Conservation (phyloP, 2,329 filamentous ascomycete species). For the Pseudogymnoascus sp. region DNA sequence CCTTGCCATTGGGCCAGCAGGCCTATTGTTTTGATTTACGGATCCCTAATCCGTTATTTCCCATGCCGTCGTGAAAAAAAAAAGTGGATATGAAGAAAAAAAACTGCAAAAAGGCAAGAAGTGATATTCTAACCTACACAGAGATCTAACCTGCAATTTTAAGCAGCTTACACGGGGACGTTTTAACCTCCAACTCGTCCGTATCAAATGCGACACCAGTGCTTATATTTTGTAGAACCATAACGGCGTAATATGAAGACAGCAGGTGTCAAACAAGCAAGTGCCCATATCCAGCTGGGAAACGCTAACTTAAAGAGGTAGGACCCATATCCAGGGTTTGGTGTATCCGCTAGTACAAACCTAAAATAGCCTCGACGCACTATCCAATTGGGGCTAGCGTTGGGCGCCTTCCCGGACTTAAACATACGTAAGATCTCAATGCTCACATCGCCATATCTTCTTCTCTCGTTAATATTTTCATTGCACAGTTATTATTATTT, state of each 20-base stretch:
- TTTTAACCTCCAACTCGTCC: not conserved
- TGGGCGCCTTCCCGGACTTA: not conserved
- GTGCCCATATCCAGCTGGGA: not conserved
- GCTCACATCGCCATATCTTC: not conserved
- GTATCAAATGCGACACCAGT: not conserved
- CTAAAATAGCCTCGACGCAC: not conserved
- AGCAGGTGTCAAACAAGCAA: not conserved
- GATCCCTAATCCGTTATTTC: too few species aligned
- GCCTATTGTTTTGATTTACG: conserved; percentile 11
- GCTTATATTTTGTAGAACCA: not conserved
- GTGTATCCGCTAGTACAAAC: not conserved
- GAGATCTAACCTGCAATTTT: too few species aligned
- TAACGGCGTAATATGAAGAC: not conserved
- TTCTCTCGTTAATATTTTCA: not conserved
- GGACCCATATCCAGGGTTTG: not conserved
- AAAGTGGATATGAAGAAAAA: too few species aligned
- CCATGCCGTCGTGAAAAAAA: too few species aligned
- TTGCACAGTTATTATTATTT: not conserved
- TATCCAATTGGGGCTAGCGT: not conserved
- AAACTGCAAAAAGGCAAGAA: too few species aligned
- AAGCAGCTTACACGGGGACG: not conserved
- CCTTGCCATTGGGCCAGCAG: conserved; percentile 50
- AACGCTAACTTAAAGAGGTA: not conserved
- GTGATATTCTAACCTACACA: too few species aligned
- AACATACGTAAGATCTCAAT: not conserved